Evolutionary conservation across 2,329 filamentous ascomycete genomes (phyloP), one percentile per base, ranked within the genome.

Genomic region (Lachnellula suecica): DNA sequence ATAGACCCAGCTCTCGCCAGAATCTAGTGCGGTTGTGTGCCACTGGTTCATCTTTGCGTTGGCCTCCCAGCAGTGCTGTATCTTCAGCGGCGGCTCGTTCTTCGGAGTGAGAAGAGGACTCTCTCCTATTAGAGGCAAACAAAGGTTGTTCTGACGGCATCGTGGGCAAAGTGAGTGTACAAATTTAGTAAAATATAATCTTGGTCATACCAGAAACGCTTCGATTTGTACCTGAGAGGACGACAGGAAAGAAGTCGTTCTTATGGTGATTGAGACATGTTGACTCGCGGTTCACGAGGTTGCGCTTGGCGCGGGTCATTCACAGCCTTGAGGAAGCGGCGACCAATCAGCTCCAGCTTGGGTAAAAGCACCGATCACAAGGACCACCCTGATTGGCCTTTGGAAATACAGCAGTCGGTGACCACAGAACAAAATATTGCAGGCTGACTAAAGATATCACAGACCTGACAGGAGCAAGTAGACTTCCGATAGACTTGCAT

Each of bases 1-100:
- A 92, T 57, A 96, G 74, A 22, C 86, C 81, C 47, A 89, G 70
- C 68, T 97, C 90, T 56, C 88, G 83, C 82, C 83, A 88, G 66
- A 79, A 78, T 51, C 81, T 69, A 69, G 82, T 81, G 53, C 70
- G 70, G 49, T 60, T 64, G 59, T 51, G 63, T 54, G 41, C 56
- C 57, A 44, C 57, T 52, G 43, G 51, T 20, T 37, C 57, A 58
- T 23, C 61, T 61, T 43, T 65, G 54, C 52, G 45, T 53, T 50
- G 69, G 58, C 47, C 59, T 47, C 65, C 68, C 24, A 69, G 63
- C 24, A 72, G 61, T 3, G 66, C 66, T 51, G 71, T 69, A 50
- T 73, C 70, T 58, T 72, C 70, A 25, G 68, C 79, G 43, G 78
- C 75, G 58, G 78, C 76, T 57, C 73, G 74, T 44, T 82, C 75